Evolutionary conservation across 73 alveolate species (phyloP).

Genomic region (Stentor coeruleus): DNA sequence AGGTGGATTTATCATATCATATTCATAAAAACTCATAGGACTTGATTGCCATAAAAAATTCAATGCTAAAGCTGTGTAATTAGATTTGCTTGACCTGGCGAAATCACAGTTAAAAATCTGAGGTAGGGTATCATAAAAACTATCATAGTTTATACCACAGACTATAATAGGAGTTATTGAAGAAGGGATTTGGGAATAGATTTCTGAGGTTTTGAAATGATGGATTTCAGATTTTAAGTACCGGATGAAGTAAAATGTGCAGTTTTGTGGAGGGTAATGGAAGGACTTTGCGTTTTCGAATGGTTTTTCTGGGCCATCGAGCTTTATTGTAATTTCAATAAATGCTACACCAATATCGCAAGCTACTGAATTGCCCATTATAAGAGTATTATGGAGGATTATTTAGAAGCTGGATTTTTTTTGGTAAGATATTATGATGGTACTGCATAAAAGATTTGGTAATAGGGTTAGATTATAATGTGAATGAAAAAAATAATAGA

Average conservation of each 20-base stretch:
- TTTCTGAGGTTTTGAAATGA: background rate
- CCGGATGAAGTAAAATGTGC: background rate
- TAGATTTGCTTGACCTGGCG: background rate
- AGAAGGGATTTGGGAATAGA: background rate
- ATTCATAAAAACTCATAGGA: background rate
- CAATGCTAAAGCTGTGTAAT: background rate
- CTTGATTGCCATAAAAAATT: background rate
- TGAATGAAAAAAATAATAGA: no score
- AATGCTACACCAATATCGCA: conserved; percentile 4
- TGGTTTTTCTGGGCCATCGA: background rate
- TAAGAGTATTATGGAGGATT: background rate
- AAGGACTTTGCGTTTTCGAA: background rate
- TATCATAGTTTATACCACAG: background rate
- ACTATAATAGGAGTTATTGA: background rate
- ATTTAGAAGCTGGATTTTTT: no score
- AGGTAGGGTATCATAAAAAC: background rate
- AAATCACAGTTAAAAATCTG: background rate
- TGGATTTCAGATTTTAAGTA: background rate
- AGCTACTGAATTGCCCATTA: conserved; percentile 25
- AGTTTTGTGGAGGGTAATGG: background rate
- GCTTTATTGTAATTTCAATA: background rate
- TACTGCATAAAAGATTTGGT: no score
- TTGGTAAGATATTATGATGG: no score
- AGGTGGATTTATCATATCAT: background rate
- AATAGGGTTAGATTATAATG: no score